Evolutionary conservation across 2,329 filamentous ascomycete species (phyloP).

Genomic region (Paracorniculantispora psalliotae): DNA sequence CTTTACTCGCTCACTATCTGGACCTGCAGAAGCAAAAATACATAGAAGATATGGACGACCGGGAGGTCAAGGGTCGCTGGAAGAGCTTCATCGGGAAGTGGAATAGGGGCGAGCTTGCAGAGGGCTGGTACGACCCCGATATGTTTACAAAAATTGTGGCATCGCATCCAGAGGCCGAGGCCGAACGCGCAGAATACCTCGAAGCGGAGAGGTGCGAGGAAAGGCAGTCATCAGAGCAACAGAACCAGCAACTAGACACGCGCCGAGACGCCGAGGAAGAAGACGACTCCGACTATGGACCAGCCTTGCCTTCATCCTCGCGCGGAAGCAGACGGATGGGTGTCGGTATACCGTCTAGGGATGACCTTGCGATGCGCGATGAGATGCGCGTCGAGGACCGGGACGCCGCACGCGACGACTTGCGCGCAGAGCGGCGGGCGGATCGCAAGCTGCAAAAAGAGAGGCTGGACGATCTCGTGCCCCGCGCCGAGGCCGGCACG

Average conservation of each 20-base stretch:
- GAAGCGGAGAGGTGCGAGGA: conserved; percentile 6
- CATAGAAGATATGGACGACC: conserved; percentile 63
- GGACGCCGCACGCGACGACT: conserved; percentile 45
- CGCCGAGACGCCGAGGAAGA: conserved; percentile 12
- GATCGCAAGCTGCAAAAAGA: conserved; percentile 66
- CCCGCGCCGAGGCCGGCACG: conserved; percentile 77
- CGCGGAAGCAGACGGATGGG: conserved; percentile 31
- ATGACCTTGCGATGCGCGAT: conserved; percentile 64
- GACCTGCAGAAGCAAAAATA: conserved; percentile 78
- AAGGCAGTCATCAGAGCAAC: conserved; percentile 14
- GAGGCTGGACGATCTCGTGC: conserved; percentile 72
- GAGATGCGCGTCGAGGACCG: conserved; percentile 48
- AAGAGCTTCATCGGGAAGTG: conserved; percentile 90
- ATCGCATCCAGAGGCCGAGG: conserved; percentile 16
- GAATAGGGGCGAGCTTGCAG: conserved; percentile 82
- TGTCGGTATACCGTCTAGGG: conserved; percentile 62
- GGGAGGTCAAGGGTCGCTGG: conserved; percentile 80
- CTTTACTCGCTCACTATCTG: conserved; percentile 78
- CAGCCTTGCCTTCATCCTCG: conserved; percentile 23
- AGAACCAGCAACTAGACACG: conserved; percentile 7
- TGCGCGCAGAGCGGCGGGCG: conserved; percentile 56
- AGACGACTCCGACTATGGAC: conserved; percentile 43
- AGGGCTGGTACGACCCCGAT: conserved; percentile 88
- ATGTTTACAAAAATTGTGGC: conserved; percentile 47
- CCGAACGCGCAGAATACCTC: not conserved